Evolutionary conservation across 78 protist species (phyloP), one percentile per base, ranked within the genome.

Genomic region (Diacronema lutheri): DNA sequence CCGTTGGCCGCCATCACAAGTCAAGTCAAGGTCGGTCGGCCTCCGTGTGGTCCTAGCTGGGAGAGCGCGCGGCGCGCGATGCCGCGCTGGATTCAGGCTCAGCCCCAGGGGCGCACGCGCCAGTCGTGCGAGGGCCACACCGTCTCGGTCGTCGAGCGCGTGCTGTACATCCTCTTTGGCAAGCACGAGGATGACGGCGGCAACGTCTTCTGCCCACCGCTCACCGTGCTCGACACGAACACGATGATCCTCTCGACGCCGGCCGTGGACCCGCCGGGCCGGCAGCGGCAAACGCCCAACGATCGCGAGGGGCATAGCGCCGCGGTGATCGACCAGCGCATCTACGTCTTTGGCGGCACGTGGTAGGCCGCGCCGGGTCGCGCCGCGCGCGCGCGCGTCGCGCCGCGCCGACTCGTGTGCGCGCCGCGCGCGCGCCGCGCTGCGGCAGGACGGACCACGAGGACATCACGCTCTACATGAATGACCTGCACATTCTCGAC

Each of bases 271-370:
- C 3, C 50, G 3, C 3, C 7, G 50, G 7, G 50, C 50, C 16
- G 50, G 16, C 16, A 7, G 50, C 50, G n/a, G 41, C 5, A 16
- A 25, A 33, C 40, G 44, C 76, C 76, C 7, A 29, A 68, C 21
- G 76, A 68, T 11, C 76, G 76, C 25, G 50, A 68, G 76, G 76
- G 76, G 21, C 76, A 68, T 29, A 19, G 46, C 26, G 76, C 76
- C 19, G 5, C 76, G 5, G 46, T 68, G 40, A 21, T 68, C 11
- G 50, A 29, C 46, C 50, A 37, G n/a, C 26, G 5, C 26, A 68
- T 68, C 40, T 68, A 37, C 46, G 19, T 68, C 76, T 68, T 68
- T 13, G 76, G 76, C 76, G 76, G 76, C 76, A 68, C 76, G 50
- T 68, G 76, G 76, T 7, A 7, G 7, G 50, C 7, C 16, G 16